phyloP scores from a whole-genome alignment of 73 alveolate genomes.

The Tetrahymena elliotti region DNA sequence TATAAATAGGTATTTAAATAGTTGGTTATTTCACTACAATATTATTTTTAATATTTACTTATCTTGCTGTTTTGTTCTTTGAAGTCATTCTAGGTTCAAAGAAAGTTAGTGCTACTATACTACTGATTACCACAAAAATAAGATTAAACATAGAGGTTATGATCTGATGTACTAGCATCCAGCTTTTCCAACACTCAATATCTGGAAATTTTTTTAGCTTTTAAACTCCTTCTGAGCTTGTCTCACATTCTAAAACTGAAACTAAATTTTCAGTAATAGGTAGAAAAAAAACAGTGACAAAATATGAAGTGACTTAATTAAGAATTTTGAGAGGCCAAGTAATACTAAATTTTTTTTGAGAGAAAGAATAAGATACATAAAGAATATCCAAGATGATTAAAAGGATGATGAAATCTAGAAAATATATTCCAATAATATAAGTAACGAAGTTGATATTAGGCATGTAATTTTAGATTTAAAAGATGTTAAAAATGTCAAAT shows the following conservation, averaged over 20 bases:
- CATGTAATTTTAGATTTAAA: slow-evolving; percentile 7
- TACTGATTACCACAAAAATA: slow-evolving; percentile 20
- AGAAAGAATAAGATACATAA: slow-evolving; percentile 53
- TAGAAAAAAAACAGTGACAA: slow-evolving; percentile 55
- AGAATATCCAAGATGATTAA: slow-evolving; percentile 51
- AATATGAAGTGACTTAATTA: slow-evolving; percentile 37
- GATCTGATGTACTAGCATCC: slow-evolving; percentile 23
- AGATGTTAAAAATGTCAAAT: slow-evolving; percentile 4
- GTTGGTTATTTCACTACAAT: background rate
- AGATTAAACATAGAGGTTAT: slow-evolving; percentile 7
- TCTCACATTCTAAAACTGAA: slow-evolving; percentile 17
- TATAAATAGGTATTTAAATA: background rate
- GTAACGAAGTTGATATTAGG: slow-evolving; percentile 13
- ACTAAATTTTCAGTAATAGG: slow-evolving; percentile 43
- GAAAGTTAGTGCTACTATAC: slow-evolving; percentile 27
- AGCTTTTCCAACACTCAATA: slow-evolving; percentile 29
- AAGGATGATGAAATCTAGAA: background rate
- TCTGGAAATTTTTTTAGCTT: background rate
- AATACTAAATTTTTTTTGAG: slow-evolving; percentile 45
- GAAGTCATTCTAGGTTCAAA: slow-evolving; percentile 42
- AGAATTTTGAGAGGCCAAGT: slow-evolving; percentile 58
- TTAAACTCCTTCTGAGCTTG: background rate
- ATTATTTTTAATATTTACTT: background rate
- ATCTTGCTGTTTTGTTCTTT: slow-evolving; percentile 26
- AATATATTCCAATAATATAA: slow-evolving; percentile 3